Evolutionary conservation across 2,329 filamentous ascomycete genomes (phyloP), one percentile per base, ranked within the genome.

Genomic region (Colletotrichum lindemuthianum): DNA sequence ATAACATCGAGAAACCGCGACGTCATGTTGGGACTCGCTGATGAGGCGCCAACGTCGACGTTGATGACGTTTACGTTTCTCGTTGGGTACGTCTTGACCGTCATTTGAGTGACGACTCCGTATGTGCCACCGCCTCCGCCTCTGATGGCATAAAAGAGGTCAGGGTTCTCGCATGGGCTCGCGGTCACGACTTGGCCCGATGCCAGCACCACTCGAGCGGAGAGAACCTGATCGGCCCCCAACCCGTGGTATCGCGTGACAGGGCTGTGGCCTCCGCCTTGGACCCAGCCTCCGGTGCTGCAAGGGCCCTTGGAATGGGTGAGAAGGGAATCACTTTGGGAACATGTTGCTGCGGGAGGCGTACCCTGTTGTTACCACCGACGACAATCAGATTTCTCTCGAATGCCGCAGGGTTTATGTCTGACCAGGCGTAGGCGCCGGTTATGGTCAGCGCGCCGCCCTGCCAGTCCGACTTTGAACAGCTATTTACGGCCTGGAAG

Each of bases 251-350:
- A 71, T 0, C 79, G 80, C 7, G 71, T 73, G 1, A 87, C 73
- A 0, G 78, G 71, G 0, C 77, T 80, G 67, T 87, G 84, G 0
- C 86, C 86, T n/a, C 84, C 85, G 3, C 84, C 85, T 70, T 84
- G 80, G 0, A 75, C 79, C 67, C 83, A 88, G 1, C 86, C 86
- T 9, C 85, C 86, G 0, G 81, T 63, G 39, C 78, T 12, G 80
- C 68, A 6, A 47, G 66, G 50, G 55, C 70, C 43, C 60, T 65
- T 8, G 4, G 2, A 11, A 9, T 1, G 59, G 67, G 68, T 70
- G 65, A 73, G 71, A 82, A 76, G 2, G 67, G 59, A 6, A 48
- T n/a, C 4, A 32, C 16, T 24, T 8, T 24, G 48, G 52, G 49
- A 40, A 51, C 36, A 66, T 63, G 12, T 67, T 15, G 15, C 71